Base-by-base conservation (phyloP, 2,329 filamentous ascomycete genomes). In the Neofusicoccum cordaticola region DNA sequence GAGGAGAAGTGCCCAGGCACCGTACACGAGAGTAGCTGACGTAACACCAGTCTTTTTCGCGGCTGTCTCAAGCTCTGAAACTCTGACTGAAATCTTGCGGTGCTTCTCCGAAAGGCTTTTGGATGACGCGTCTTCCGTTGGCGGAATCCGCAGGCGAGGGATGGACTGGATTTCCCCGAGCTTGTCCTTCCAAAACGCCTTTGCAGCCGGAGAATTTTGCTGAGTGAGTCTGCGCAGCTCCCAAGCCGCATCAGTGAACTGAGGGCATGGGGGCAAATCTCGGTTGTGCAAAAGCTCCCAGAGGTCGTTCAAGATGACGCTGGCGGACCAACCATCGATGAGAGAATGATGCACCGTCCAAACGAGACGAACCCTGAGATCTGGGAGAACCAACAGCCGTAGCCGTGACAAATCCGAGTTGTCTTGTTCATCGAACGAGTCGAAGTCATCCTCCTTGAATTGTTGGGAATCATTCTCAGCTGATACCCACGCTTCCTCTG, bases 1-100 rank as follows among this genome's bases (percentile, higher is more conserved):
- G 1, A 80, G 58, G 5, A 69, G 62, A 2, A 81, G 39, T 0
- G 71, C 76, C 79, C 79, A 81, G 1, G 77, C 78, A 2, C 74
- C 74, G 51, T 74, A 68, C 37, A 73, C 73, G 13, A 72, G 44
- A 5, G 68, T 57, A 31, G 69, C 67, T 1, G 67, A 12, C 8
- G 68, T 67, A 9, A 70, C 60, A 22, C 64, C 61, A 56, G n/a
- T 8, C 15, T 31, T 45, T 2, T 63, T 37, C 1, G 61, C 22
- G n/a, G 42, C 39, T 31, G 8, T 34, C 6, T 63, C 61, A 35
- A 63, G 42, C 7, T 56, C 35, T 3, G 27, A 8, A 12, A 45
- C 3, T 7, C 35, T 27, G 27, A 56, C 47, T 4, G 48, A 53
- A 12, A 63, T 31, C 22, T 12, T 11, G 22, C 48, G 22, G 1